Evolutionary conservation across 805 yeast genomes (phyloP).

Genomic region (Candida chauliodis): DNA sequence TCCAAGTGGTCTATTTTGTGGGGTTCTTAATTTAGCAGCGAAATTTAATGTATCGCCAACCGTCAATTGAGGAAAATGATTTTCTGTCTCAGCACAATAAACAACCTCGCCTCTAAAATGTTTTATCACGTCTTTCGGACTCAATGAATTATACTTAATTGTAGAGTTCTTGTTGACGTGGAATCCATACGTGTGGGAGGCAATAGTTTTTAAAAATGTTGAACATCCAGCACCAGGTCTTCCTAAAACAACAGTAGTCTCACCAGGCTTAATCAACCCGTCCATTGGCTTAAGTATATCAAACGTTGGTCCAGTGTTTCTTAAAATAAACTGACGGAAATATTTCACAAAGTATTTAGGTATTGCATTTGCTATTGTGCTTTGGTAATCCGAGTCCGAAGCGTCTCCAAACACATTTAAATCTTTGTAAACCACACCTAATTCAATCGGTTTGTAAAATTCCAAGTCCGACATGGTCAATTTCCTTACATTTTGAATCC

Average conservation of each 20-base stretch:
- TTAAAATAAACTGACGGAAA: constrained; percentile 12
- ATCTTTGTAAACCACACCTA: constrained; percentile 58
- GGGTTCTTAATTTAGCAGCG: constrained; percentile 50
- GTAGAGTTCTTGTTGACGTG: constrained; percentile 27
- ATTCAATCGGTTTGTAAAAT: constrained; percentile 55
- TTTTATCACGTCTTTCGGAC: constrained; percentile 24
- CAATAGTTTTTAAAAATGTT: constrained; percentile 36
- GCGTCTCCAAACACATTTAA: constrained; percentile 63
- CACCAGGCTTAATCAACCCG: constrained; percentile 34
- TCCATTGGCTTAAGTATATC: constrained; percentile 33
- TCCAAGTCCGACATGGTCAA: constrained; percentile 53
- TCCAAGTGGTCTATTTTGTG: constrained; percentile 32
- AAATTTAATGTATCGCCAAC: constrained; percentile 55
- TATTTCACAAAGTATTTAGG: constrained; percentile 19
- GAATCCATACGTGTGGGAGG: constrained; percentile 36
- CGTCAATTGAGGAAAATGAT: constrained; percentile 52
- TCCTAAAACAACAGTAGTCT: constrained; percentile 37
- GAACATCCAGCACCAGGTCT: constrained; percentile 43
- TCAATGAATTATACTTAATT: constrained; percentile 31
- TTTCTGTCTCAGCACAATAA: constrained; percentile 51
- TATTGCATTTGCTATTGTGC: constrained; percentile 47
- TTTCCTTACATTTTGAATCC: constrained; percentile 64
- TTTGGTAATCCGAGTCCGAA: constrained; percentile 63
- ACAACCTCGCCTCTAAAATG: constrained; percentile 36
- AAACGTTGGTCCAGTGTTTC: constrained; percentile 19